phyloP scores from a whole-genome alignment of 495 filamentous ascomycete species.

The Annulohypoxylon bovei region DNA sequence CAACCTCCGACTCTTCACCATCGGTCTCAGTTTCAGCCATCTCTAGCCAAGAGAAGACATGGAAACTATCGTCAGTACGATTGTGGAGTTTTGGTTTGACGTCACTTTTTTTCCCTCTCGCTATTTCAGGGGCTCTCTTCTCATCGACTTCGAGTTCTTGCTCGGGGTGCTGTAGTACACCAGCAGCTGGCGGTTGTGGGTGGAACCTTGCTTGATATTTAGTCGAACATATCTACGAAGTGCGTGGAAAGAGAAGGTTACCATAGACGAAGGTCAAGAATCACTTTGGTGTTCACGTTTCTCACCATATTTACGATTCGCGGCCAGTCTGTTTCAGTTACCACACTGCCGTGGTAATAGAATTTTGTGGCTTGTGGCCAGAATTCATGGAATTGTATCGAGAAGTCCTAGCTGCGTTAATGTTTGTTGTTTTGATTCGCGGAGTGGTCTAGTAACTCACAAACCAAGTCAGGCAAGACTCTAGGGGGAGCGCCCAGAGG shows the following conservation, averaged over 20 bases:
- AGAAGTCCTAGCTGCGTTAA: conserved; percentile 42
- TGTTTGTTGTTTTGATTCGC: background rate
- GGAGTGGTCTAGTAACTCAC: conserved; percentile 35
- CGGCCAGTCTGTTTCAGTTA: conserved; percentile 46
- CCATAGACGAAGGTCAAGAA: conserved; percentile 33
- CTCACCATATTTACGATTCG: conserved; percentile 39
- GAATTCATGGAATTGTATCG: conserved; percentile 50
- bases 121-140: background rate
- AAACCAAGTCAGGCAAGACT: conserved; percentile 52
- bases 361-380: conserved; percentile 45
- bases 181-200: conserved; percentile 19
- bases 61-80: conserved; percentile 21
- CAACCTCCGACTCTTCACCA: background rate
- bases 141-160: background rate
- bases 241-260: background rate
- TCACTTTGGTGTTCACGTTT: conserved; percentile 29
- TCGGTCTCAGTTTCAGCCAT: conserved; percentile 4
- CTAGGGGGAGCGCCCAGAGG: conserved; percentile 42
- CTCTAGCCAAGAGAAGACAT: conserved; percentile 43
- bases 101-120: background rate
- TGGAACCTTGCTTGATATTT: conserved; percentile 10
- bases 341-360: conserved; percentile 26
- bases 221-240: background rate
- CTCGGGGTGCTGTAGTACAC: conserved; percentile 2
- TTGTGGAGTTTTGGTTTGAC: background rate